Conservation (phyloP, 805 yeast genomes). For the Kodamaea kaohsiungensis region DNA sequence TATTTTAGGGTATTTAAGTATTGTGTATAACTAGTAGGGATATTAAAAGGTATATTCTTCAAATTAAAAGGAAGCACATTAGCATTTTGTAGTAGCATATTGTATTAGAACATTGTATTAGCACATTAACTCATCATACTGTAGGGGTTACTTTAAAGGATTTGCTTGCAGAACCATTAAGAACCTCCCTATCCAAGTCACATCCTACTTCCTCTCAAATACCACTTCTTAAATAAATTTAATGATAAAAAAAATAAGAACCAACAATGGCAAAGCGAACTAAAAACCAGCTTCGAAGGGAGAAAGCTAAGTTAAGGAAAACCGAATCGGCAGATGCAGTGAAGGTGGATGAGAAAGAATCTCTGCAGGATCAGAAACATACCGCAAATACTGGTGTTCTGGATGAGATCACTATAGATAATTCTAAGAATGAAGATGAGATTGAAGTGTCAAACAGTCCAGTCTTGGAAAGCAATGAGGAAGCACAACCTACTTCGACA, state of each 20-base stretch:
- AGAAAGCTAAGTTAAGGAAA: constrained; percentile 41
- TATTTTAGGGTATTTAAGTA: background rate
- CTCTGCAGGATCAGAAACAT: background rate
- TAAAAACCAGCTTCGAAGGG: constrained; percentile 57
- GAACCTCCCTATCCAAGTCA: too few relatives aligned
- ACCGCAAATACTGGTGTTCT: background rate
- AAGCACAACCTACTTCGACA: background rate
- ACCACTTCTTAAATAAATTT: too few relatives aligned
- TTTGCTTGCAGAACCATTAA: too few relatives aligned
- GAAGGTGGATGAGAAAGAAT: background rate
- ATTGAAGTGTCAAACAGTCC: background rate
- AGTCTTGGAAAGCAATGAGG: background rate
- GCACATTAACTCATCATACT: too few relatives aligned
- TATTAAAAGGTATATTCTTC: too few relatives aligned
- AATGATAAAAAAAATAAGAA: background rate
- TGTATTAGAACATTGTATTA: too few relatives aligned
- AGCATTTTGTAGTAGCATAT: too few relatives aligned
- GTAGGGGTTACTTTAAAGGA: too few relatives aligned
- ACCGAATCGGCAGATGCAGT: background rate
- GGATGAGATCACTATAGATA: background rate
- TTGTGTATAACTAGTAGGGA: too few relatives aligned
- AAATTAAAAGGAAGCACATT: too few relatives aligned
- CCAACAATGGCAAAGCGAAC: constrained; percentile 31
- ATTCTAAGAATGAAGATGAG: background rate
- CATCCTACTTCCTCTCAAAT: too few relatives aligned